These are phyloP conservation scores for Fusarium musae DNA, from an alignment of 2,329 filamentous ascomycete genomes.

Conservation along the genomic window DNA sequence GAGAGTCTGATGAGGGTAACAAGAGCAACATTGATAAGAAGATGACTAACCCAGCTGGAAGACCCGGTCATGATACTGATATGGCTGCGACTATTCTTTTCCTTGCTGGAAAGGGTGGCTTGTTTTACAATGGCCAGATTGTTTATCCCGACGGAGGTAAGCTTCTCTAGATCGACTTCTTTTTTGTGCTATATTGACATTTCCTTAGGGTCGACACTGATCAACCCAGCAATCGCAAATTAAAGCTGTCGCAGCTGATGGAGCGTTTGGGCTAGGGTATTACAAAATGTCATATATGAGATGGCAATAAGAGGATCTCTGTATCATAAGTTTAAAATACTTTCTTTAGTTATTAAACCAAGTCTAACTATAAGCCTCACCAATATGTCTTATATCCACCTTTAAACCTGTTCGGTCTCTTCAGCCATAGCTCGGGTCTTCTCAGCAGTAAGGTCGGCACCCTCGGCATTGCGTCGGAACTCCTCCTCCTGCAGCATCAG, in stretches of 20 bases:
- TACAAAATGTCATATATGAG: background rate
- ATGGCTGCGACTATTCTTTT: conserved; percentile 12
- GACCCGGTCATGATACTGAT: conserved; percentile 3
- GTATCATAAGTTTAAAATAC: background rate
- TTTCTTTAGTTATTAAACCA: background rate
- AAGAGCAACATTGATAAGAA: conserved; percentile 4
- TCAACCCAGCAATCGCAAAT: background rate
- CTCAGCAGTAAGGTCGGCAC: conserved; percentile 39
- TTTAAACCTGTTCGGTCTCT: background rate
- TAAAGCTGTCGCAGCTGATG: rapidly evolving
- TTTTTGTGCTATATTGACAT: rapidly evolving
- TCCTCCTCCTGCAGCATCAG: conserved; percentile 50
- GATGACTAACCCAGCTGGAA: background rate
- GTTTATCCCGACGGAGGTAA: conserved; percentile 6
- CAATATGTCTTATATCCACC: too few species aligned
- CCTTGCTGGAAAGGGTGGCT: conserved; percentile 2
- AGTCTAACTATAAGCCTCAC: background rate
- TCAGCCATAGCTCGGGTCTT: conserved; percentile 26
- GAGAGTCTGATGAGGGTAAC: background rate
- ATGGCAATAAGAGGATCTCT: too few species aligned
- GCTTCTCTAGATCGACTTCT: rapidly evolving
- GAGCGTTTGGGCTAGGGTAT: too few species aligned
- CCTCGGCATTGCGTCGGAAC: conserved; percentile 46
- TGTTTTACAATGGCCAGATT: conserved; percentile 14
- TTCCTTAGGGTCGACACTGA: background rate